phyloP scores from a whole-genome alignment of 331 rosid species.

The Acacia concinna region DNA sequence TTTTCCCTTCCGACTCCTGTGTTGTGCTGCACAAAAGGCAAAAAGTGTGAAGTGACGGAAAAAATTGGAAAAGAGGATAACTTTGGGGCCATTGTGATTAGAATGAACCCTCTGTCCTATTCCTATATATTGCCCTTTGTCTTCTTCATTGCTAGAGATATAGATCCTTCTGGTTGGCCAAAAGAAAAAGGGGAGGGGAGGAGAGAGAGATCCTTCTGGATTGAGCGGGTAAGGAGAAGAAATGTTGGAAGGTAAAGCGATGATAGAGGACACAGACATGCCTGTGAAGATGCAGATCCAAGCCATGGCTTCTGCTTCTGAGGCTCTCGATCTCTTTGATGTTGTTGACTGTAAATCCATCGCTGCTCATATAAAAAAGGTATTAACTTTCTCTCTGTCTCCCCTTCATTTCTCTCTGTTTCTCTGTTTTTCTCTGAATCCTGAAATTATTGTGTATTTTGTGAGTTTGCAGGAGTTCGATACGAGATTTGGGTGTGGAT shows the following conservation, averaged over 20 bases:
- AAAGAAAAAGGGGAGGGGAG: neutral
- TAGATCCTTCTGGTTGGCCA: slow-evolving; percentile 21
- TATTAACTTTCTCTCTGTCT: slow-evolving; percentile 14
- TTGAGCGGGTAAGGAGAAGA: too few species aligned
- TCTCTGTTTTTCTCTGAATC: neutral
- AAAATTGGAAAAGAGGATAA: neutral
- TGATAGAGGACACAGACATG: slow-evolving; percentile 86
- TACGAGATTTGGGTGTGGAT: slow-evolving; percentile 69
- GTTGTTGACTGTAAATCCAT: slow-evolving; percentile 87
- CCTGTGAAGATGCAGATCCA: slow-evolving; percentile 94
- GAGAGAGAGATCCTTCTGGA: slow-evolving; percentile 14
- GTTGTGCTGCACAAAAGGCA: neutral
- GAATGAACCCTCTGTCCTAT: neutral
- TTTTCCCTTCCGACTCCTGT: neutral
- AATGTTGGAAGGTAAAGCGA: slow-evolving; percentile 96
- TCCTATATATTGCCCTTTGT: neutral
- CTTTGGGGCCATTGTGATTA: neutral
- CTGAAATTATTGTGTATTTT: neutral
- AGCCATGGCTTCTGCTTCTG: slow-evolving; percentile 92
- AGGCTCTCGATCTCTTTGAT: slow-evolving; percentile 91
- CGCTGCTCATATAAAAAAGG: slow-evolving; percentile 95
- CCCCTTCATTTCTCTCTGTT: neutral
- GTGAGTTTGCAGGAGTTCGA: slow-evolving; percentile 71
- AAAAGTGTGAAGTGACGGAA: neutral
- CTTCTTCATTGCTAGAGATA: neutral